A percentile compares a stretch with the other conserved stretches of the same genome.
phyloP scores from a whole-genome alignment of 306 rosid genomes.

The Lagenaria siceraria region DNA sequence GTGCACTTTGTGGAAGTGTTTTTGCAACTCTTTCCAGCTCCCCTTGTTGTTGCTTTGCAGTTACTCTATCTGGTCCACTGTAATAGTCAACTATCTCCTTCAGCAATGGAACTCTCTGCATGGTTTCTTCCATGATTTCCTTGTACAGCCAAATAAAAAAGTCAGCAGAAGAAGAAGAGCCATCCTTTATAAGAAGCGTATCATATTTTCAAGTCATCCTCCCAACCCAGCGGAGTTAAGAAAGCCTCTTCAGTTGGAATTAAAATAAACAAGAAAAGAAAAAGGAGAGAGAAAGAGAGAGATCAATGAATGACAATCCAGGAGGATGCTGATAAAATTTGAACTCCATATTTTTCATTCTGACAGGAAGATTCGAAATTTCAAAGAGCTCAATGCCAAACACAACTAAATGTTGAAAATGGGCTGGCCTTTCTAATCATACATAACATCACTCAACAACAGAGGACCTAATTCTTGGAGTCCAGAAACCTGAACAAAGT shows the following conservation, averaged over 20 bases:
- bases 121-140: conserved; percentile 67
- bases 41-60: conserved; percentile 67
- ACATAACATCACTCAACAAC: neutral
- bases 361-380: neutral
- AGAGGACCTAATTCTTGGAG: neutral
- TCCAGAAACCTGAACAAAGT: neutral
- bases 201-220: neutral
- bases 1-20: conserved; percentile 54
- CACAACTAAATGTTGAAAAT: neutral
- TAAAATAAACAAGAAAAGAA: neutral
- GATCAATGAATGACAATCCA: neutral
- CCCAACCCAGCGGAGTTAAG: neutral
- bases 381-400: neutral
- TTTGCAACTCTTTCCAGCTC: conserved; percentile 86
- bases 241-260: neutral
- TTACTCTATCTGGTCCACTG: conserved; percentile 74
- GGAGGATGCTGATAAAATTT: neutral
- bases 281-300: neutral
- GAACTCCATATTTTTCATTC: neutral
- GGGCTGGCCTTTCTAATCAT: neutral
- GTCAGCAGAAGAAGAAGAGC: conserved; percentile 16
- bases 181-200: neutral
- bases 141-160: conserved; percentile 13
- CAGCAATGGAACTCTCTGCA: conserved; percentile 68
- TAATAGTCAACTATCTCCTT: conserved; percentile 82